phyloP scores from a whole-genome alignment of 2,329 filamentous ascomycete species.

The Aspergillus sp. region DNA sequence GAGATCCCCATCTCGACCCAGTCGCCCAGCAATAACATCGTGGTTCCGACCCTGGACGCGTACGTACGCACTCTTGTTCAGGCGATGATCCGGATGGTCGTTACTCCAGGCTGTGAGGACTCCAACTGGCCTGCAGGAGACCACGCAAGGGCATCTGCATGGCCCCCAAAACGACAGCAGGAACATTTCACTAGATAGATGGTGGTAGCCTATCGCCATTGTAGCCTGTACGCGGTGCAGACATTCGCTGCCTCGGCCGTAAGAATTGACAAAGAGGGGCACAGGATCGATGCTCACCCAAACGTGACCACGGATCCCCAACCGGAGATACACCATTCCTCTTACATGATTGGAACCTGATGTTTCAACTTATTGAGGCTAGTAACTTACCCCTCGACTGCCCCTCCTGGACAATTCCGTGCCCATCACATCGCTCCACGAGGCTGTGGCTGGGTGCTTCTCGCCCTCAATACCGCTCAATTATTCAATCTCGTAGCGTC shows the following conservation, averaged over 20 bases:
- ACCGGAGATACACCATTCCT: not conserved
- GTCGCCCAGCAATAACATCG: not conserved
- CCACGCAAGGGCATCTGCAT: not conserved
- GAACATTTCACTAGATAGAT: too few species aligned
- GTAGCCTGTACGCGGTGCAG: too few species aligned
- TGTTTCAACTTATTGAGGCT: not conserved
- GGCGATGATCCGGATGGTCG: constrained; percentile 1
- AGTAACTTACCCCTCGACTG: not conserved
- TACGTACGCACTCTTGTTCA: not conserved
- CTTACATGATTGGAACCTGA: not conserved
- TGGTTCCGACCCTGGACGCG: constrained; percentile 6
- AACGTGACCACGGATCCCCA: not conserved
- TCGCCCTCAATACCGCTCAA: not conserved
- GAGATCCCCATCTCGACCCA: constrained; percentile 4
- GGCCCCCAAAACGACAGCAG: not conserved
- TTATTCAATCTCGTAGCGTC: not conserved
- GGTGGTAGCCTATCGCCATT: too few species aligned
- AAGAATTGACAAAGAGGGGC: not conserved
- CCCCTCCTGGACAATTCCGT: not conserved
- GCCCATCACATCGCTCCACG: not conserved
- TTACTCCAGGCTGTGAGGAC: too few species aligned
- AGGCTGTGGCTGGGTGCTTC: not conserved
- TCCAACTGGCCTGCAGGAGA: too few species aligned
- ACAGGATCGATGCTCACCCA: not conserved
- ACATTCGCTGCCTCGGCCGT: not conserved